A percentile compares a stretch with the other conserved stretches of the same genome.
phyloP scores from a whole-genome alignment of 176 grass and related monocot species.

The Aegilops longissima region DNA sequence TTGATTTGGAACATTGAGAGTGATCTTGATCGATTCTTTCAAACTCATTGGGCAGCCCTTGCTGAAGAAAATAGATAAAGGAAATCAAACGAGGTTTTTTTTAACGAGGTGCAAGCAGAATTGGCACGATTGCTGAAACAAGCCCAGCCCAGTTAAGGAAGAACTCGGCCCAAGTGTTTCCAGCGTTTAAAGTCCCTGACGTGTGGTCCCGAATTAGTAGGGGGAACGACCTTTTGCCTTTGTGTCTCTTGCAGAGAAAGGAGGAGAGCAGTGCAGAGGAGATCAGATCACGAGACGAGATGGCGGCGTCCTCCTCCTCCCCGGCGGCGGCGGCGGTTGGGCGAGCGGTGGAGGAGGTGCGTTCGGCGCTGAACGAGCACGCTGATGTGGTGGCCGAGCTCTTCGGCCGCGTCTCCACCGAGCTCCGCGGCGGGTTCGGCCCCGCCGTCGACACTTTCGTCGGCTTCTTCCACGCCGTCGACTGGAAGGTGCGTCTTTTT shows the following conservation, averaged over 20 bases:
- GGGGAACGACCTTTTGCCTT: background rate
- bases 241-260: background rate
- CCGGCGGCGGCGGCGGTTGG: slow-evolving; percentile 26
- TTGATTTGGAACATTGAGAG: no score
- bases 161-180: background rate
- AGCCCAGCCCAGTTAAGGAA: background rate
- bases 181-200: background rate
- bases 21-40: no score
- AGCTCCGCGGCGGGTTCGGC: slow-evolving; percentile 65
- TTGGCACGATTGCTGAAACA: background rate
- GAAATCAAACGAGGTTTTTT: no score
- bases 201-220: background rate
- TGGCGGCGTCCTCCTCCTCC: slow-evolving; percentile 10
- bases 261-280: background rate
- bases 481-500: slow-evolving; percentile 68
- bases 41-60: no score
- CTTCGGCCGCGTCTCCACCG: slow-evolving; percentile 70
- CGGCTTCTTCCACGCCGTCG: slow-evolving; percentile 89
- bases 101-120: background rate
- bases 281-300: slow-evolving; percentile 10
- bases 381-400: slow-evolving; percentile 71
- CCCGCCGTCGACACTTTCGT: slow-evolving; percentile 79
- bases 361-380: slow-evolving; percentile 70
- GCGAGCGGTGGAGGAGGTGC: slow-evolving; percentile 65
- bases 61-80: no score